These are phyloP conservation scores for Capronia coronata DNA, from an alignment of 2,329 filamentous ascomycete species.

Conservation along the genomic window DNA sequence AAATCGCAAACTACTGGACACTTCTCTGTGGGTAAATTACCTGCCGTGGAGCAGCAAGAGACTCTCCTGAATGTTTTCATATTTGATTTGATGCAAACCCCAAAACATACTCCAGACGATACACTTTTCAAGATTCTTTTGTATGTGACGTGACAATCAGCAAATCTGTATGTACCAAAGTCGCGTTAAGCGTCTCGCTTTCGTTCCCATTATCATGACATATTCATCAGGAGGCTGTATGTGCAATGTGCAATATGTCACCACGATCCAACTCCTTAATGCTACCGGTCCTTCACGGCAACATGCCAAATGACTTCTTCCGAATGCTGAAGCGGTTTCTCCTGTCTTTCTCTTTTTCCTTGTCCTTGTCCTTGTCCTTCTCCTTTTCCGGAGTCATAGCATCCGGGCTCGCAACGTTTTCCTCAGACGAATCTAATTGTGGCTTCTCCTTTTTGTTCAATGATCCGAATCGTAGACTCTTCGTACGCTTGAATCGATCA, in stretches of 20 bases:
- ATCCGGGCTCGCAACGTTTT: constrained; percentile 12
- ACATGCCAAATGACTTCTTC: constrained; percentile 41
- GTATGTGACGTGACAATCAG: constrained; percentile 1
- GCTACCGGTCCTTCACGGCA: constrained; percentile 12
- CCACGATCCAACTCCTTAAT: constrained; percentile 8
- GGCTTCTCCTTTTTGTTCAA: constrained; percentile 25
- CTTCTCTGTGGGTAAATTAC: too few species aligned
- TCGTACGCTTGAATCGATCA: constrained; percentile 62
- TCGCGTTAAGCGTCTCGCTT: constrained; percentile 2
- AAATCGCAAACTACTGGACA: too few species aligned
- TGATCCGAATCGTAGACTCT: constrained; percentile 27
- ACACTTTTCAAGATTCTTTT: neutral
- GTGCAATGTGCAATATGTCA: constrained; percentile 1
- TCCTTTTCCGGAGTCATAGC: constrained; percentile 10
- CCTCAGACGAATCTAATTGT: constrained; percentile 14
- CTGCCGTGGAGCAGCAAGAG: too few species aligned
- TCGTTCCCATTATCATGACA: constrained; percentile 4
- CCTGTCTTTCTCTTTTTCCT: constrained; percentile 36
- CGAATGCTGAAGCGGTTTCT: constrained; percentile 41
- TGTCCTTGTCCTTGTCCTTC: constrained; percentile 30
- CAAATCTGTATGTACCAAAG: constrained; percentile 1
- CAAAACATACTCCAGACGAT: too few species aligned
- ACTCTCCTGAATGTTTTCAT: too few species aligned
- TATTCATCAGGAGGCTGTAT: neutral
- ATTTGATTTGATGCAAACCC: too few species aligned